phyloP scores from a whole-genome alignment of 2,329 filamentous ascomycete genomes.

The Phoma herbarum region DNA sequence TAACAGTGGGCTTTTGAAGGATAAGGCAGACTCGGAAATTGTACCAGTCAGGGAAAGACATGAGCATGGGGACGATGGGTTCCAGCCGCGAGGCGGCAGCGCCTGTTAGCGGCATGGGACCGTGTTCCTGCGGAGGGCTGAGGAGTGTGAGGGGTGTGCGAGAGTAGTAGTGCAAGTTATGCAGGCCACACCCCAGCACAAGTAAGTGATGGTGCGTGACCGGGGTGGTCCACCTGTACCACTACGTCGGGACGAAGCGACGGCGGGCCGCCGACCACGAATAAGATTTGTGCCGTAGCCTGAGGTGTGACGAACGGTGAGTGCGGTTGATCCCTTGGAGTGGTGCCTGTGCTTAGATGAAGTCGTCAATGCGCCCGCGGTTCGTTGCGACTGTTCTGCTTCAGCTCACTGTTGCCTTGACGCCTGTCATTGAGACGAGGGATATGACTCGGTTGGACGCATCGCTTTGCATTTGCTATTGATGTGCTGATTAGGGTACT shows the following conservation, averaged over 20 bases:
- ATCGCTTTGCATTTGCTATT: constrained; percentile 10
- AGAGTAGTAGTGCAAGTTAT: constrained; percentile 28
- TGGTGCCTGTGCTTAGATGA: constrained; percentile 20
- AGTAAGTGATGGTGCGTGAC: constrained; percentile 34
- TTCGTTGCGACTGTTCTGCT: constrained; percentile 1
- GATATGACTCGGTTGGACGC: constrained; percentile 3
- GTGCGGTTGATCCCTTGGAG: constrained; percentile 22
- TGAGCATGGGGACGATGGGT: constrained; percentile 30
- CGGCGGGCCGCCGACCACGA: constrained; percentile 46
- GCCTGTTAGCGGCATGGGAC: constrained; percentile 47
- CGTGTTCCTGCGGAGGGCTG: constrained; percentile 41
- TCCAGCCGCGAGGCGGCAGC: constrained; percentile 49
- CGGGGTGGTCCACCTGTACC: constrained; percentile 32
- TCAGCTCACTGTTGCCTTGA: constrained; percentile 2
- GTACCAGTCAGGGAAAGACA: constrained; percentile 39
- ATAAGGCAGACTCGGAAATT: constrained; percentile 52
- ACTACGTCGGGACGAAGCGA: constrained; percentile 41
- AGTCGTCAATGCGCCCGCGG: constrained; percentile 8
- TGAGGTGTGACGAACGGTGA: constrained; percentile 42
- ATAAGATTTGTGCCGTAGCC: constrained; percentile 40
- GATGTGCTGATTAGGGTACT: background rate
- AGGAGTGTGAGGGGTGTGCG: constrained; percentile 29
- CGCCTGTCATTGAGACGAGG: background rate
- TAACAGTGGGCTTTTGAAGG: constrained; percentile 42
- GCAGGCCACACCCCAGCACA: constrained; percentile 26